Percentiles rank a stretch among this genome's conserved stretches.
phyloP scores from a whole-genome alignment of 371 early-diverging fungal species.

The Mortierella sp. region DNA sequence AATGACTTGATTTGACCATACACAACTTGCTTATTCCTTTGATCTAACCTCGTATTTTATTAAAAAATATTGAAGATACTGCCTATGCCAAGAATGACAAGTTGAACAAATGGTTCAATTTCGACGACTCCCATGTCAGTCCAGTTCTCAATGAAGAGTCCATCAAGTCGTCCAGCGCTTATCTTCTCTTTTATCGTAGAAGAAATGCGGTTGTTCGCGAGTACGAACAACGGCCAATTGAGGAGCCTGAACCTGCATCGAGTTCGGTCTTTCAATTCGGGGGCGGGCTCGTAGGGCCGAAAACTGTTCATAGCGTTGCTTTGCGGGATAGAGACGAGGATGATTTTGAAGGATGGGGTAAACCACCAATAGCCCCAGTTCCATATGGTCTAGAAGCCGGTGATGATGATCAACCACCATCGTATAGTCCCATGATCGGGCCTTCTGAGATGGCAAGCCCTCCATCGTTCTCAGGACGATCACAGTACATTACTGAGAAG shows the following conservation, averaged over 20 bases:
- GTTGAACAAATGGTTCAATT: constrained; percentile 86
- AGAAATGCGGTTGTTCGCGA: constrained; percentile 57
- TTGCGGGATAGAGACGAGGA: constrained; percentile 14
- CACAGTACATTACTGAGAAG: constrained; percentile 7
- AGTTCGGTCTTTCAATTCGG: background rate
- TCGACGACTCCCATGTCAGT: constrained; percentile 88
- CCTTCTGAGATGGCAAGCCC: constrained; percentile 35
- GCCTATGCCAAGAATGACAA: constrained; percentile 88
- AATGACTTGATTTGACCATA: no score
- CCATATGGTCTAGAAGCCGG: constrained; percentile 14
- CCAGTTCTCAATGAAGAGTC: constrained; percentile 62
- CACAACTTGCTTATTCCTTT: background rate
- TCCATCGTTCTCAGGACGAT: constrained; percentile 16
- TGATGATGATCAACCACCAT: constrained; percentile 13
- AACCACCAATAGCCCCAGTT: constrained; percentile 27
- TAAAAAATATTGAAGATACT: constrained; percentile 71
- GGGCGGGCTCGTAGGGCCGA: constrained; percentile 6
- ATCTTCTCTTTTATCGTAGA: constrained; percentile 89
- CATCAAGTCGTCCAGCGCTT: constrained; percentile 83
- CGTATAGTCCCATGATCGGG: constrained; percentile 30
- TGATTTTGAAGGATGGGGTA: constrained; percentile 31
- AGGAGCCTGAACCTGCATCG: constrained; percentile 1
- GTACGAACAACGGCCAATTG: constrained; percentile 34
- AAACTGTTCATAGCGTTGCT: constrained; percentile 22
- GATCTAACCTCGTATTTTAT: background rate